Base-by-base conservation (phyloP, 805 yeast genomes). In the Blastobotrys chiropterorum region DNA sequence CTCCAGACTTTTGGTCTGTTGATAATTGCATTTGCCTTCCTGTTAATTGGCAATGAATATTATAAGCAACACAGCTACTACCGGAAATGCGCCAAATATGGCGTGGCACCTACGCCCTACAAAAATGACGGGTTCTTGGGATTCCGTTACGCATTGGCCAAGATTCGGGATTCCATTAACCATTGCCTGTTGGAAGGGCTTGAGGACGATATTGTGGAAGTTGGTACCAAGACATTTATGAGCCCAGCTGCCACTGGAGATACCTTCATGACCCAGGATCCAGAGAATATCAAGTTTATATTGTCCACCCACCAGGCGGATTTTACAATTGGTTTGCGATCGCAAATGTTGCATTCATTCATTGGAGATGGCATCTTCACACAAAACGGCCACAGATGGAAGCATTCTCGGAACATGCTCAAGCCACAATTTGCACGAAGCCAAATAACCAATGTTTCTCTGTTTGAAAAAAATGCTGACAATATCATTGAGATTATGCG, bases 401-500 rank as follows among this genome's bases (percentile, higher is more conserved):
- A 59, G 49, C 67, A 64, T 54, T 59, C 64, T 26, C 59, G 68
- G 19, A 56, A 66, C 6, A 30, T 64, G 56, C 52, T 64, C 47
- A 58, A 66, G 14, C 68, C 68, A 1, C 67, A 62, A 55, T 64
- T 64, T 50, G 48, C 60, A 19, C 53, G 61, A 1, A 65, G 62
- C 17, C 69, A 66, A 57, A 60, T 67, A 17, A 58, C 64, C 22
- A 64, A 62, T 30, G 51, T 66, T 1, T 55, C 51, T 8, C 50
- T 52, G 42, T 47, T 68, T 26, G 58, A 57, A 21, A 49, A 41
- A 14, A 71, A 67, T 52, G 59, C 61, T 14, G 57, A 56, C 11
- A 26, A 26, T 19, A 45, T 26, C 34, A 26, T 26, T 26, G 34
- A 11, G 5, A 26, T 26, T 11, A 26, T 26, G 34, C 5, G 11